phyloP scores from a whole-genome alignment of 805 yeast genomes.

The Candida orba region DNA sequence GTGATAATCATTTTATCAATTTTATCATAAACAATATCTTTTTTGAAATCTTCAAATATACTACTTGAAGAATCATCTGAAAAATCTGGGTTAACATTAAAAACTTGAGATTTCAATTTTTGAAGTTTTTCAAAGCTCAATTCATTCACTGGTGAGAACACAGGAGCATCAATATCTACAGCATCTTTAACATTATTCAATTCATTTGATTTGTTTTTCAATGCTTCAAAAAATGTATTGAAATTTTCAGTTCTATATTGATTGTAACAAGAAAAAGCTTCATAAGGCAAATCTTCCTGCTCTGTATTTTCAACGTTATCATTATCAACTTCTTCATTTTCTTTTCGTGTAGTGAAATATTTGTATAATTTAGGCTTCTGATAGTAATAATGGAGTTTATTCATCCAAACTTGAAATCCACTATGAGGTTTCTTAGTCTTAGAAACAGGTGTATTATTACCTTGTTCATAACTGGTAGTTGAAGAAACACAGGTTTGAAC shows the following conservation, averaged over 20 bases:
- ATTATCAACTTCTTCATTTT: background rate
- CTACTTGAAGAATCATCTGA: slow-evolving; percentile 8
- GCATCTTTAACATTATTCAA: background rate
- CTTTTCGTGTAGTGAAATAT: background rate
- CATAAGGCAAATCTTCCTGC: slow-evolving; percentile 6
- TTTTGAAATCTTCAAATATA: background rate
- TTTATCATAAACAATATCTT: background rate
- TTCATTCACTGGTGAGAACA: slow-evolving; percentile 12
- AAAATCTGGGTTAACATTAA: slow-evolving; percentile 5
- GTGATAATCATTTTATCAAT: background rate
- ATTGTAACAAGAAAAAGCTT: slow-evolving; percentile 13
- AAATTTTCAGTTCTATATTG: slow-evolving; percentile 12
- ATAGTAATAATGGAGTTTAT: slow-evolving; percentile 5
- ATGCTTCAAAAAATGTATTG: slow-evolving; percentile 3
- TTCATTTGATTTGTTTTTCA: background rate
- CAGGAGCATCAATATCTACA: slow-evolving; percentile 5
- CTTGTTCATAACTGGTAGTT: slow-evolving; percentile 5
- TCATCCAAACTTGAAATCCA: slow-evolving; percentile 7
- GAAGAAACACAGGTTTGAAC: background rate
- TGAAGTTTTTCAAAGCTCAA: slow-evolving; percentile 12
- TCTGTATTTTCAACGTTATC: background rate
- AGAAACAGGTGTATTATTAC: slow-evolving; percentile 5
- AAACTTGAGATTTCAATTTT: slow-evolving; percentile 5
- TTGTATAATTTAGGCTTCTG: background rate
- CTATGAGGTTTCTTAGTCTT: slow-evolving; percentile 5